Base-by-base conservation (phyloP, 2,329 filamentous ascomycete genomes). In the Akanthomyces dipterigenus region DNA sequence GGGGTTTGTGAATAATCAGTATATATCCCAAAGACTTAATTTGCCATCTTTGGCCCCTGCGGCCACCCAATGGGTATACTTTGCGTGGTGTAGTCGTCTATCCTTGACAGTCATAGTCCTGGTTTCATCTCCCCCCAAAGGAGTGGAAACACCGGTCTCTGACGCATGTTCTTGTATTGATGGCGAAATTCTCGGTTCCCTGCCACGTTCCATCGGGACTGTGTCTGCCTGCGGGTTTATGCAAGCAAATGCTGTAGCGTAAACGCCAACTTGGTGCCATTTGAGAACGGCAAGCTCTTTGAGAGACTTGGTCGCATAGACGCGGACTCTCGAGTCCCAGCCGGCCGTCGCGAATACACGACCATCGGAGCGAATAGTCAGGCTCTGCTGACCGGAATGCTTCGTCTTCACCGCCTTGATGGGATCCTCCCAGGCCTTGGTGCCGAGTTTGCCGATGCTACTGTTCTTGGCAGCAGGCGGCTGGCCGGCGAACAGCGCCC, bases 11-110 rank as follows among this genome's bases (percentile, higher is more conserved):
- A 5, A 36, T 49, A 24, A 12, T 59, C 9, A 93, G 73, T 95
- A 99, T 62, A 98, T 87, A 76, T 97, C 91, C 95, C 95, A 99
- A 67, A 99, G 77, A 70, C 91, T 96, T 64, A 98, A 85, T 72
- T 96, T 96, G 20, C 93, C 95, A 76, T 98, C 95, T 73, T 98
- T 99, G 60, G 90, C 89, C 1, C 95, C 95, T 1, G 86, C 91
- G 20, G 89, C 95, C 56, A 98, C 73, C 93, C 93, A 98, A 73
- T 98, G 93, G 26, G 88, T 88, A 55, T 78, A 79, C 68, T 83
- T 86, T 12, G 88, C 87, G 67, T 85, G 86, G 40, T 77, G 77
- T 24, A 85, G 78, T 60, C 90, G 80, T 65, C 85, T 82, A 40
- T 86, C 82, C 63, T 85, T 88, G 55, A 91, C 84, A 11, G 66